Conservation (phyloP, 768 basidiomycete species). For the Naematelia encephala region DNA sequence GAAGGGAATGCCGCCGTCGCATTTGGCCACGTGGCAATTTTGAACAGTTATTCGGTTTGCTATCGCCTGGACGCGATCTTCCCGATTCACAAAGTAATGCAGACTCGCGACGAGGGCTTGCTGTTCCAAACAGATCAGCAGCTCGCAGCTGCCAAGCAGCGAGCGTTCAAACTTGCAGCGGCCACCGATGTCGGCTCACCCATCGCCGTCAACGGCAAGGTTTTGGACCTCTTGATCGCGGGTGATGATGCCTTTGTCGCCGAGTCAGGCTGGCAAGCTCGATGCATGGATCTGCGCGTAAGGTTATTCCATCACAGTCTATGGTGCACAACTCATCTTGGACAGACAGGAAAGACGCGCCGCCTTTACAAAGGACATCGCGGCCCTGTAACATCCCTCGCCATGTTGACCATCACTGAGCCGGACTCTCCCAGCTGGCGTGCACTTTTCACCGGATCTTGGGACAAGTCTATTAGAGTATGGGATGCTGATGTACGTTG, state of each 20-base stretch:
- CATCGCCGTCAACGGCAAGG: conserved; percentile 70
- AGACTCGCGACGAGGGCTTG: conserved; percentile 55
- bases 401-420: conserved; percentile 54
- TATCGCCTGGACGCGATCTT: neutral
- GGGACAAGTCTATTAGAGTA: conserved; percentile 92
- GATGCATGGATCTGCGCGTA: conserved; percentile 76
- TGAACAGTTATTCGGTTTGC: no score
- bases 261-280: conserved; percentile 72
- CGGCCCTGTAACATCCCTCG: conserved; percentile 81
- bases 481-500: conserved; percentile 72
- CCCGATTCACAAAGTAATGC: conserved; percentile 47
- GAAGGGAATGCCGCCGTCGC: no score
- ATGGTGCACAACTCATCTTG: conserved; percentile 10
- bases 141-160: conserved; percentile 61
- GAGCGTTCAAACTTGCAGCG: conserved; percentile 62
- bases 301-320: conserved; percentile 16
- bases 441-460: conserved; percentile 77
- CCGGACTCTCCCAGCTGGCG: neutral
- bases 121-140: conserved; percentile 73
- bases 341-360: conserved; percentile 73
- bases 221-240: conserved; percentile 65
- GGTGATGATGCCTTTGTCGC: conserved; percentile 77
- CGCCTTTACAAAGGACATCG: conserved; percentile 77
- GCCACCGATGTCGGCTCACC: conserved; percentile 73
- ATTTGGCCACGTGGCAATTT: no score